Evolutionary conservation across 257 asterid species (phyloP), one percentile per base, ranked within the genome.

Genomic region (Ocimum tenuiflorum): DNA sequence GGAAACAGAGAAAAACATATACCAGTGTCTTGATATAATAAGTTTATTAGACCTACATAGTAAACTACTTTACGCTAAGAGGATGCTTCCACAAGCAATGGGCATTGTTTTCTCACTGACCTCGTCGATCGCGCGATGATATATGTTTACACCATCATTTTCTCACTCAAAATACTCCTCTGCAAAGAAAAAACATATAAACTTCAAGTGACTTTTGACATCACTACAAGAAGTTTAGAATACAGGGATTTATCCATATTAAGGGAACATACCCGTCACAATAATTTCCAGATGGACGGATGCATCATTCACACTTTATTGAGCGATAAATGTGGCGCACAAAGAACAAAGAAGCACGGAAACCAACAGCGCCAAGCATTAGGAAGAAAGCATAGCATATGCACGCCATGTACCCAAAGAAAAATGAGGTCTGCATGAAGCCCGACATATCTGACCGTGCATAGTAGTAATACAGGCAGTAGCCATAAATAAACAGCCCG

Each of bases 381-480:
- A 89, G 95, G 76, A 89, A 89, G 83, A 89, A 89, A 51, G 75
- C 96, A 60, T 86, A 89, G 86, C 96, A 89, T 3, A 89, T 69
- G 33, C 85, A 81, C 10, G 95, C 95, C 96, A 88, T 88, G 78
- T 88, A 88, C 47, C 96, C 96, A 3, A 88, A 88, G 88, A 91
- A 91, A 73, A 88, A 91, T 0, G 97, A 88, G 19, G 94, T 84
- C 71, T 91, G 97, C 97, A 91, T 91, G 85, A 91, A 91, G 52
- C 97, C 97, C 0, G 96, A 83, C 97, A 91, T 91, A 55, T 91
- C 95, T 0, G 96, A 91, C 15, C 94, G 83, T 2, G 95, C 96
- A 56, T 84, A 78, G 65, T 84, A 91, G 85, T 91, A 91, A 65
- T 91, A 91, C 60, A 88, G 75, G 77, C 97, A 91, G 78, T 91